These are phyloP conservation scores for Silene uniflora DNA, from an alignment of 148 eudicot genomes.

Conservation along the genomic window DNA sequence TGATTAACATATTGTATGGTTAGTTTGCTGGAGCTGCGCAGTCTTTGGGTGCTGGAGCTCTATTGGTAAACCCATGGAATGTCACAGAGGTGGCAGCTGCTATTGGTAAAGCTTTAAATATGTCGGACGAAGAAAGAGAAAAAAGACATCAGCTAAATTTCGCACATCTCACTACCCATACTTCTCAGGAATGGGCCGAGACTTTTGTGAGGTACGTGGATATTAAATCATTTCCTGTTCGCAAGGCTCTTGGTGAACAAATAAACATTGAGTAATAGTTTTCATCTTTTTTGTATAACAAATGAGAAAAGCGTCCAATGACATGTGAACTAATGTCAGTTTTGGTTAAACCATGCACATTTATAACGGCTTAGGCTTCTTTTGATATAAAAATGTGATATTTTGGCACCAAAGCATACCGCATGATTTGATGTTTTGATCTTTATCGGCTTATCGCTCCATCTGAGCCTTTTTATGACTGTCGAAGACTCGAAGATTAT, in stretches of 20 bases:
- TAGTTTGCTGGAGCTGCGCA: constrained; percentile 99
- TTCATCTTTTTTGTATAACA: not conserved
- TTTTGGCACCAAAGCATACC: not conserved
- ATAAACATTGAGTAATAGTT: not conserved
- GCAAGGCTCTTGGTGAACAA: not conserved
- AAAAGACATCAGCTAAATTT: constrained; percentile 78
- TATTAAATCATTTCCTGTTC: not conserved
- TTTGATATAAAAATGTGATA: not conserved
- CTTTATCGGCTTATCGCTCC: not conserved
- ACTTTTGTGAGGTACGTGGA: constrained; percentile 77
- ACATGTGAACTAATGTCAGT: too few species aligned
- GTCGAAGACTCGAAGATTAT: too few species aligned
- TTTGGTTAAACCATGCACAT: not conserved
- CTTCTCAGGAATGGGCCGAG: constrained; percentile 99
- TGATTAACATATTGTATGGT: not conserved
- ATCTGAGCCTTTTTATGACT: too few species aligned
- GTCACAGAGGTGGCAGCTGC: constrained; percentile 86
- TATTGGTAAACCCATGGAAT: constrained; percentile 95
- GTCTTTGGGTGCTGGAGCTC: constrained; percentile 95
- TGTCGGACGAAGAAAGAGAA: constrained; percentile 90
- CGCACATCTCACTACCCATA: constrained; percentile 72
- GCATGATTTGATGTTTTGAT: not conserved
- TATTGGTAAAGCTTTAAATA: constrained; percentile 78
- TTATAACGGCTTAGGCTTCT: not conserved
- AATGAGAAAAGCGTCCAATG: not conserved